Conservation (phyloP, 2,329 filamentous ascomycete species). For the Ascochyta clinopodiicola region DNA sequence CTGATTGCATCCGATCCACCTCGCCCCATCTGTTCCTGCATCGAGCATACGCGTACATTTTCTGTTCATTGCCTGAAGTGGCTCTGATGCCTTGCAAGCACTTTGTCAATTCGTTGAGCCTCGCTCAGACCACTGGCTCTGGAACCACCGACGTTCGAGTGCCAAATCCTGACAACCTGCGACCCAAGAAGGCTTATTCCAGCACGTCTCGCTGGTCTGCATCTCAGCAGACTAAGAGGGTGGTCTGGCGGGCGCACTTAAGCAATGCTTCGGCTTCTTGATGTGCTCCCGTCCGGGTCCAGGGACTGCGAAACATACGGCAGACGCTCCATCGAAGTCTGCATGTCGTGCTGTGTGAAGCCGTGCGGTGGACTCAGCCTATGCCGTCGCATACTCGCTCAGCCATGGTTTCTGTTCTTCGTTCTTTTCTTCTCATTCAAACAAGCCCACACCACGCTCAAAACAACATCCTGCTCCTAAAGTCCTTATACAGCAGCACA, state of each 20-base stretch:
- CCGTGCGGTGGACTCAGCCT: too few relatives aligned
- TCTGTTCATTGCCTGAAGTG: neutral
- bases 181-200: neutral
- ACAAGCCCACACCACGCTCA: neutral
- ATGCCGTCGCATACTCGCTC: neutral
- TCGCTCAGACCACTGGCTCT: neutral
- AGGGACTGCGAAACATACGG: neutral
- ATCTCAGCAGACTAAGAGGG: neutral
- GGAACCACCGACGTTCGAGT: neutral
- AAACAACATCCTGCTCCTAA: slow-evolving; percentile 21
- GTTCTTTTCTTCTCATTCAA: neutral
- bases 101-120: neutral
- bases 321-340: neutral
- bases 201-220: neutral
- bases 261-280: neutral
- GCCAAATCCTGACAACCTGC: neutral
- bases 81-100: neutral
- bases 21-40: neutral
- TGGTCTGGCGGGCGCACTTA: neutral
- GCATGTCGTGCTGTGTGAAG: too few relatives aligned
- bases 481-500: slow-evolving; percentile 26
- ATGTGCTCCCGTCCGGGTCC: neutral
- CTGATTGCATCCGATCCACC: neutral
- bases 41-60: neutral
- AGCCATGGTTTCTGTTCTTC: neutral